Evolutionary conservation across 176 grass and related monocot genomes (phyloP).

Genomic region (Sorghum bicolor): Sorghum_bicolor_NCBIv3 NC_012873.2:64420001-64420500

Average conservation of each 20-base stretch:
- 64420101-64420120: neutral
- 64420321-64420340: neutral
- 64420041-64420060: neutral
- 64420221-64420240: conserved; percentile 7
- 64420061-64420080: neutral
- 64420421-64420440: neutral
- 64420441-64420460: neutral
- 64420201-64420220: neutral
- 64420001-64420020: neutral
- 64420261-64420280: neutral
- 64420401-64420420: neutral
- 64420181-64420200: neutral
- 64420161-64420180: conserved; percentile 22
- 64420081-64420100: neutral
- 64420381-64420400: neutral
- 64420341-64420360: neutral
- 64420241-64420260: conserved; percentile 11
- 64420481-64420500: neutral
- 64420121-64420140: neutral
- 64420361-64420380: neutral
- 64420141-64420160: neutral
- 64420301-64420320: neutral
- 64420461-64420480: neutral
- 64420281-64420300: neutral
- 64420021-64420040: neutral